Evolutionary conservation across 78 protist species (phyloP).

Genomic region (Dictyostelium capitatum): DNA sequence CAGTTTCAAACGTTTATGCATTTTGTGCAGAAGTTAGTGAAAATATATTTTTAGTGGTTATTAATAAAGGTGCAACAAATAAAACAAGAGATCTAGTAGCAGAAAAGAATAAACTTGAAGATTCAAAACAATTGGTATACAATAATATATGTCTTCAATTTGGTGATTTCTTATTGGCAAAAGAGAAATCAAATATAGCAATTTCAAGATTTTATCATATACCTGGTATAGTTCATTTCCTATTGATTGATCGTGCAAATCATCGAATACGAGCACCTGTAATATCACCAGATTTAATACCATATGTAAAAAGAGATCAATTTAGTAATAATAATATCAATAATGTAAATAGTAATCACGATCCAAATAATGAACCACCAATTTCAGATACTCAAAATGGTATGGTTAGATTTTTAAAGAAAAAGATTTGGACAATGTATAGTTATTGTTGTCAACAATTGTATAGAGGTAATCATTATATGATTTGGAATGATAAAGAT

Average conservation of each 20-base stretch:
- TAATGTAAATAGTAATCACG: no score
- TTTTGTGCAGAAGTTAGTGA: conserved; percentile 58
- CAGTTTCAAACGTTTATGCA: conserved; percentile 2
- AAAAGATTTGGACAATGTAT: conserved; percentile 73
- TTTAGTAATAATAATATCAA: background rate
- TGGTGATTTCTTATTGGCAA: conserved; percentile 27
- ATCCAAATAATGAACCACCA: background rate
- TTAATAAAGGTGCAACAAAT: conserved; percentile 4
- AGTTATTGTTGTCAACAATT: conserved; percentile 63
- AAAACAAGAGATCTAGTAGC: background rate
- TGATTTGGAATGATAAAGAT: conserved; percentile 63
- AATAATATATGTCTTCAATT: conserved; percentile 24
- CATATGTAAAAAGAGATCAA: background rate
- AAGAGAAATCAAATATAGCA: conserved; percentile 41
- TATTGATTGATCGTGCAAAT: conserved; percentile 60
- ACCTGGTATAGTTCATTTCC: conserved; percentile 73
- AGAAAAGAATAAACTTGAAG: conserved; percentile 28
- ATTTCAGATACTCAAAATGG: background rate
- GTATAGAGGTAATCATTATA: conserved; percentile 25
- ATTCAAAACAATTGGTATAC: conserved; percentile 32
- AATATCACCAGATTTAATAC: conserved; percentile 37
- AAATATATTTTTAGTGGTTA: conserved; percentile 25
- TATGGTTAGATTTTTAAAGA: conserved; percentile 40
- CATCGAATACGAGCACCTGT: conserved; percentile 62
- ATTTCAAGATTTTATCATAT: conserved; percentile 44